These are phyloP conservation scores for Cymodocea nodosa DNA, from an alignment of 116 monocot species.

Conservation along the genomic window DNA sequence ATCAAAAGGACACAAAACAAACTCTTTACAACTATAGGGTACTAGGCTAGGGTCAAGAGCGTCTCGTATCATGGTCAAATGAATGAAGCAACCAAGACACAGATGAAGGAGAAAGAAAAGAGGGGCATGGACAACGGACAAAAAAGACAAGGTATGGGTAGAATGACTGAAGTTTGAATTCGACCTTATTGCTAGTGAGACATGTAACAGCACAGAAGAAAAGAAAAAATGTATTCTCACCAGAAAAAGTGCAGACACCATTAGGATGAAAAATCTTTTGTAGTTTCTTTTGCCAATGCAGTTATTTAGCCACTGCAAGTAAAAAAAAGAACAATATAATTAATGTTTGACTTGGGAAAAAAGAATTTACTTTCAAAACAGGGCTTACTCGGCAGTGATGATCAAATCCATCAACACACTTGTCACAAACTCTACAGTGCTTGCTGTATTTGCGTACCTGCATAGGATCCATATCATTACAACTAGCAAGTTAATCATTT, in stretches of 20 bases:
- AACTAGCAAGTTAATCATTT: neutral
- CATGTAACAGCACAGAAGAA: slow-evolving; percentile 1
- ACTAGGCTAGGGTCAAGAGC: neutral
- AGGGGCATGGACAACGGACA: neutral
- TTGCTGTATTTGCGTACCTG: slow-evolving; percentile 40
- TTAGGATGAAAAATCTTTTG: slow-evolving; percentile 64
- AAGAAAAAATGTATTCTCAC: slow-evolving; percentile 23
- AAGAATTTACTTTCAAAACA: slow-evolving; percentile 3
- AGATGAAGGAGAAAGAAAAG: neutral
- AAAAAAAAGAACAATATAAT: neutral
- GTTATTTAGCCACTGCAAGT: slow-evolving; percentile 88
- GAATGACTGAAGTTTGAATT: too few relatives aligned
- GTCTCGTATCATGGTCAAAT: neutral
- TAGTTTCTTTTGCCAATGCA: slow-evolving; percentile 93
- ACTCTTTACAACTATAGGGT: neutral
- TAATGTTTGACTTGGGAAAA: neutral
- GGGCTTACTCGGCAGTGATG: slow-evolving; percentile 36
- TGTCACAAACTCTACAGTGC: slow-evolving; percentile 45
- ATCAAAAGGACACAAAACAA: slow-evolving; percentile 58
- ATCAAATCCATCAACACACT: slow-evolving; percentile 51
- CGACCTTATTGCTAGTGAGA: neutral
- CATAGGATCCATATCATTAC: neutral
- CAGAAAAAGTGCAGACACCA: slow-evolving; percentile 83
- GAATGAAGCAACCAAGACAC: neutral
- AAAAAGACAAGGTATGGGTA: neutral